Evolutionary conservation across 805 yeast genomes (phyloP), one percentile per base, ranked within the genome.

Genomic region (Nakazawaea ernobii): DNA sequence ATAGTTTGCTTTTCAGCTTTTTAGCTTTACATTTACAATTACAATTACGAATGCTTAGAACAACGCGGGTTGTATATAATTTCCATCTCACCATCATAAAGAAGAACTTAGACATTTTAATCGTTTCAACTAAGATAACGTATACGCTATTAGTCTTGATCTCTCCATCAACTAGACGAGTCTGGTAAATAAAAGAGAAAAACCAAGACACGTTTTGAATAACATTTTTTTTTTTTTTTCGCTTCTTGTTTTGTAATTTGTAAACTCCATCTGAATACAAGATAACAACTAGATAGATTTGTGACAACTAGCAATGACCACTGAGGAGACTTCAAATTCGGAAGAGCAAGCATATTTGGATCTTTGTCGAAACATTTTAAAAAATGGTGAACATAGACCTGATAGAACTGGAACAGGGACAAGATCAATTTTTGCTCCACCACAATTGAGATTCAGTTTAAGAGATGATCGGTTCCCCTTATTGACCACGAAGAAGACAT

Each of bases 341-440:
- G 90, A 86, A 54, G 99, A 94, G 65, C 84, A 80, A 57, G 94
- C 91, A 13, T 94, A 94, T 62, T 76, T 94, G 38, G 91, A 87
- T 53, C 74, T 94, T 40, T 88, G 97, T 61, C 64, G 71, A 48
- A 71, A 79, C 4, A 92, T 94, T 62, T 80, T 94, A 17, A 71
- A 75, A 1, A 80, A 86, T 53, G 99, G 99, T 36, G 98, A 94
- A 61, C 77, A 77, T 56, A 80, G 99, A 52, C 92, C 94, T 8
- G 99, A 94, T 63, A 75, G 99, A 63, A 94, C 99, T 1, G 99
- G 99, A 1, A 94, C 99, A 0, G 99, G 99, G 5, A 94, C 99
- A 0, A 72, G 69, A 51, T 83, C 96, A 32, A 53, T 94, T 8
- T 94, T 94, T 65, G 99, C 95, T 0, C 99, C 99, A 24, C 97